A percentile compares a stretch with the other conserved stretches of the same genome.
These are phyloP conservation scores for Plasmodium vivax DNA, from an alignment of 169 alveolate species.

Conservation along the genomic window DNA sequence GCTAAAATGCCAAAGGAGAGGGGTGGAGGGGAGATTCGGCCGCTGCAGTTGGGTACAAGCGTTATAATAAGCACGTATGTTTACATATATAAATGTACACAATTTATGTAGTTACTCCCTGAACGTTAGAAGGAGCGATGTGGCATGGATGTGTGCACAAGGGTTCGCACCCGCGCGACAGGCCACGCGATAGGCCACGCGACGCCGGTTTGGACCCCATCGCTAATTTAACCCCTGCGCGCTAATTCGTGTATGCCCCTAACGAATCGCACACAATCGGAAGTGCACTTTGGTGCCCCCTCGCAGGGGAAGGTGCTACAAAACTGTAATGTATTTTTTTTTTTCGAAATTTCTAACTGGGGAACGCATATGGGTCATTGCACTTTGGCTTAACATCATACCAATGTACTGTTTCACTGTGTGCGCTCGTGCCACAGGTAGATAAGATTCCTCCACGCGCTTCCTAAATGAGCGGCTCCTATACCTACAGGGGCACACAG, in stretches of 20 bases:
- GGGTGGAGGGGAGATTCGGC: background rate
- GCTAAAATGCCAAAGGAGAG: background rate
- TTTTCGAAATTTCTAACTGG: background rate
- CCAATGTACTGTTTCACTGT: background rate
- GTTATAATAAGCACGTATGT: background rate
- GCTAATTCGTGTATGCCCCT: background rate
- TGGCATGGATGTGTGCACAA: background rate
- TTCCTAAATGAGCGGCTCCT: background rate
- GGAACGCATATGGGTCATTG: background rate
- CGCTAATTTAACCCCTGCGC: background rate
- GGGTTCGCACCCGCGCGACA: background rate
- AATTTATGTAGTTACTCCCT: background rate
- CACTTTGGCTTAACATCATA: background rate
- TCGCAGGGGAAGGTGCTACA: background rate
- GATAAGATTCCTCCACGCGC: background rate
- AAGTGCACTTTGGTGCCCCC: background rate
- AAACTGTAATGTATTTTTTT: background rate
- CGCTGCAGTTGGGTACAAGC: background rate
- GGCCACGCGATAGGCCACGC: background rate
- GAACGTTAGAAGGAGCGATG: background rate
- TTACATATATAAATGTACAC: background rate
- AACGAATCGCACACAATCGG: background rate
- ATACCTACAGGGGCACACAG: background rate
- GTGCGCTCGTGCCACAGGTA: background rate
- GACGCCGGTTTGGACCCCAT: background rate